Percentiles rank a stretch among this genome's conserved stretches.
Conservation (phyloP, 148 eudicot species). For the Pharnaceum exiguum region DNA sequence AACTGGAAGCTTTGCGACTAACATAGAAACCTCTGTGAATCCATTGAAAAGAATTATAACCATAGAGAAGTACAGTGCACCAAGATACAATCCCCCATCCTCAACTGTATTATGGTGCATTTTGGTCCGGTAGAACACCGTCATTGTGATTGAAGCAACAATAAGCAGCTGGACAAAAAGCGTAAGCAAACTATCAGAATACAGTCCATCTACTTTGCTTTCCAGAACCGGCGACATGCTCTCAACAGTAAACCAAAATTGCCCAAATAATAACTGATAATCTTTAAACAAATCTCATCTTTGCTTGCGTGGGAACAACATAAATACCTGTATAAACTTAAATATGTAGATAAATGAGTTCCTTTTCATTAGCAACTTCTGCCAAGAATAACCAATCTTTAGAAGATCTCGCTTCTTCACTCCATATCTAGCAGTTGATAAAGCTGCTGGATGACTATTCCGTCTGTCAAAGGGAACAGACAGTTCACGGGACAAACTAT, state of each 20-base stretch:
- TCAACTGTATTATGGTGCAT: conserved; percentile 77
- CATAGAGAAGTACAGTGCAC: conserved; percentile 90
- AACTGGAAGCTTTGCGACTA: conserved; percentile 88
- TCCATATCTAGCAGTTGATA: conserved; percentile 77
- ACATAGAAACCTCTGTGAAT: conserved; percentile 96
- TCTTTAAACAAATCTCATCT: neutral
- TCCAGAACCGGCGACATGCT: neutral
- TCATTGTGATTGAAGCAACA: conserved; percentile 92
- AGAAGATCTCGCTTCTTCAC: conserved; percentile 66
- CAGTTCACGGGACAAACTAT: conserved; percentile 50
- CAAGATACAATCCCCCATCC: conserved; percentile 82
- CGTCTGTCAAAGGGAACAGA: conserved; percentile 68
- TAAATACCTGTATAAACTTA: conserved; percentile 84
- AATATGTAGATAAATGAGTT: conserved; percentile 90
- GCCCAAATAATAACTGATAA: too few relatives aligned
- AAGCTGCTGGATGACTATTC: conserved; percentile 90
- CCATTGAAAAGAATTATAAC: conserved; percentile 96
- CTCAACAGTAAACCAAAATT: neutral
- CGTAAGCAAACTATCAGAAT: conserved; percentile 3
- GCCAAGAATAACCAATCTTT: conserved; percentile 83
- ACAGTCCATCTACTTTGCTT: neutral
- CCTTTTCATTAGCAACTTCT: conserved; percentile 82
- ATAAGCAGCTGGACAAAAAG: conserved; percentile 68
- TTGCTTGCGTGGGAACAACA: neutral
- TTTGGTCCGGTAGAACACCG: conserved; percentile 80